phyloP scores from a whole-genome alignment of 1,284 basidiomycete species.

The Malassezia sympodialis region DNA sequence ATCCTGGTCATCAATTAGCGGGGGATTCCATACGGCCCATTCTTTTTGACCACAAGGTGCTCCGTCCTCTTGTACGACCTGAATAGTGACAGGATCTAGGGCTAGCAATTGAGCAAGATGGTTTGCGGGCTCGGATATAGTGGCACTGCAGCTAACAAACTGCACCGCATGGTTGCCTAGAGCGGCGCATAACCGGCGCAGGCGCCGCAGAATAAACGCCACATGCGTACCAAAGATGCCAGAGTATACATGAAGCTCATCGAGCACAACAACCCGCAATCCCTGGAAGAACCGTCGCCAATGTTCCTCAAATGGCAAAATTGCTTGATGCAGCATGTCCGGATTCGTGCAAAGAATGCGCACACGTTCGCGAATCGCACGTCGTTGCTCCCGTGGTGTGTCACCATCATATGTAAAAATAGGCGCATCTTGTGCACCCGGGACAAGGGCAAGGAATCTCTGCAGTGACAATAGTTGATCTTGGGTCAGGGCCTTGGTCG shows the following conservation, averaged over 20 bases:
- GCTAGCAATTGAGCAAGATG: conserved; percentile 56
- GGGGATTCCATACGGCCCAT: conserved; percentile 53
- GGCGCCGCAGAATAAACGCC: conserved; percentile 44
- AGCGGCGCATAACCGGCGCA: conserved; percentile 69
- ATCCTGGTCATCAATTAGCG: conserved; percentile 57
- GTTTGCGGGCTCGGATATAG: conserved; percentile 62
- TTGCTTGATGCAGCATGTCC: conserved; percentile 75
- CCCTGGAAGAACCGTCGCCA: conserved; percentile 67
- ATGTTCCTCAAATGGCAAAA: conserved; percentile 69
- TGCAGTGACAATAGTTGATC: conserved; percentile 58
- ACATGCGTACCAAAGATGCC: conserved; percentile 42
- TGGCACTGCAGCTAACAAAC: conserved; percentile 82
- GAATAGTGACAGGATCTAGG: conserved; percentile 38
- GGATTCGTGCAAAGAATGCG: conserved; percentile 54
- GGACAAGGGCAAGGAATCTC: conserved; percentile 56
- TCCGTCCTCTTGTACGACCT: conserved; percentile 69
- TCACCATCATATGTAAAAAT: conserved; percentile 81
- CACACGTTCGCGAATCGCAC: conserved; percentile 48
- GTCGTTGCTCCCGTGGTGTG: conserved; percentile 59
- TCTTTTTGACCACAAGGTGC: conserved; percentile 69
- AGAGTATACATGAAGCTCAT: conserved; percentile 70
- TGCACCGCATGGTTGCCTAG: conserved; percentile 64
- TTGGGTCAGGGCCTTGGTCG: conserved; percentile 86
- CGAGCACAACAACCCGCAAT: conserved; percentile 68
- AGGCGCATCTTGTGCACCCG: conserved; percentile 57